Conservation (phyloP, 169 alveolate species). For the Plasmodium chabaudi region DNA sequence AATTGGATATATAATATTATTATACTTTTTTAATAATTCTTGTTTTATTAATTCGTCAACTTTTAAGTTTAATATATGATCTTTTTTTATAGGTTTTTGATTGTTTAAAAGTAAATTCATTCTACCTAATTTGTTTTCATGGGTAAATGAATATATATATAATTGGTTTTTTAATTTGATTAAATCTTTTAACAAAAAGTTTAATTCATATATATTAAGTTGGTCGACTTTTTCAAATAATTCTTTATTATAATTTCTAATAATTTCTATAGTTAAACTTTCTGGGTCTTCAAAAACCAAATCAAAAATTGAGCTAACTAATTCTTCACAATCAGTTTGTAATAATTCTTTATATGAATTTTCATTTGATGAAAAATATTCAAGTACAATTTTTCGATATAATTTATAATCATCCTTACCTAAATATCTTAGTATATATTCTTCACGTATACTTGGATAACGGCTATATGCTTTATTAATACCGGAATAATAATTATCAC, state of each 20-base stretch:
- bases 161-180: slow-evolving; percentile 60
- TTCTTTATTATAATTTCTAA: slow-evolving; percentile 53
- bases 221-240: slow-evolving; percentile 23
- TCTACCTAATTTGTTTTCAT: slow-evolving; percentile 36
- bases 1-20: slow-evolving; percentile 50
- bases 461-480: slow-evolving; percentile 42
- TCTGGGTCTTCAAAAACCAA: slow-evolving; percentile 46
- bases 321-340: slow-evolving; percentile 47
- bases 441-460: slow-evolving; percentile 69
- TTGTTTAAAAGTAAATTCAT: slow-evolving; percentile 57
- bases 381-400: slow-evolving; percentile 55
- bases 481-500: slow-evolving; percentile 74
- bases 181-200: slow-evolving; percentile 58
- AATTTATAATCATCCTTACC: slow-evolving; percentile 62
- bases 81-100: slow-evolving; percentile 69
- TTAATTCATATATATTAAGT: slow-evolving; percentile 48
- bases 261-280: slow-evolving; percentile 28
- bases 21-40: slow-evolving; percentile 41
- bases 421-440: slow-evolving; percentile 54
- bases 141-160: slow-evolving; percentile 20
- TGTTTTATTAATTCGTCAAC: slow-evolving; percentile 24
- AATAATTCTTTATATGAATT: slow-evolving; percentile 70
- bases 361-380: slow-evolving; percentile 65
- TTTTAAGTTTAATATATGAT: slow-evolving; percentile 27
- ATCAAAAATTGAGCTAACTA: slow-evolving; percentile 46